Evolutionary conservation across 192 early-diverging fungal genomes (phyloP).

Genomic region (Funneliformis geosporum): DNA sequence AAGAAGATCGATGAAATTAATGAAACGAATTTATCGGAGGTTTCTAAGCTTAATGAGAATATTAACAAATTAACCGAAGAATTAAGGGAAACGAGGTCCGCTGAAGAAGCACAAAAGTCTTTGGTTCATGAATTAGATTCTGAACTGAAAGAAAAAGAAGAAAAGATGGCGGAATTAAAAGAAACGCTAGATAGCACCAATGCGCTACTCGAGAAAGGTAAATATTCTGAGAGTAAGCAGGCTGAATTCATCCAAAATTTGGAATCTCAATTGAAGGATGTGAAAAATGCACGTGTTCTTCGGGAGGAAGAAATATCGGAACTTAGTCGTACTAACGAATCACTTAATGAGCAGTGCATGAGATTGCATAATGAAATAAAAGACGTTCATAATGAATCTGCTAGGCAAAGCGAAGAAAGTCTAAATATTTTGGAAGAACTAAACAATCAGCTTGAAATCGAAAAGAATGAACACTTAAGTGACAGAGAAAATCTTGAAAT

Average conservation of each 20-base stretch:
- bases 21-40: background rate
- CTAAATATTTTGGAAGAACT: background rate
- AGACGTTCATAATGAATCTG: background rate
- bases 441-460: constrained; percentile 4
- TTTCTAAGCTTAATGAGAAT: background rate
- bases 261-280: constrained; percentile 1
- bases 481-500: too few species aligned
- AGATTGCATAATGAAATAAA: background rate
- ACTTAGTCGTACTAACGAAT: background rate
- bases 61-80: constrained; percentile 2
- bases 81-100: background rate
- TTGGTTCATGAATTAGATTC: constrained; percentile 18
- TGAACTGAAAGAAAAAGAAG: background rate
- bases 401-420: background rate
- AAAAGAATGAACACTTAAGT: too few species aligned
- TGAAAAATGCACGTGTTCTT: background rate
- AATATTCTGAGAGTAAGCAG: background rate
- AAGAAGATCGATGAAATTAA: background rate
- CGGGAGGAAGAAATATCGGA: background rate
- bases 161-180: constrained; percentile 24
- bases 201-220: background rate
- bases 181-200: constrained; percentile 34
- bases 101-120: background rate
- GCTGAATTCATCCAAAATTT: background rate
- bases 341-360: background rate